Conservation (phyloP, 768 basidiomycete genomes). For the Suillus subalutaceus region DNA sequence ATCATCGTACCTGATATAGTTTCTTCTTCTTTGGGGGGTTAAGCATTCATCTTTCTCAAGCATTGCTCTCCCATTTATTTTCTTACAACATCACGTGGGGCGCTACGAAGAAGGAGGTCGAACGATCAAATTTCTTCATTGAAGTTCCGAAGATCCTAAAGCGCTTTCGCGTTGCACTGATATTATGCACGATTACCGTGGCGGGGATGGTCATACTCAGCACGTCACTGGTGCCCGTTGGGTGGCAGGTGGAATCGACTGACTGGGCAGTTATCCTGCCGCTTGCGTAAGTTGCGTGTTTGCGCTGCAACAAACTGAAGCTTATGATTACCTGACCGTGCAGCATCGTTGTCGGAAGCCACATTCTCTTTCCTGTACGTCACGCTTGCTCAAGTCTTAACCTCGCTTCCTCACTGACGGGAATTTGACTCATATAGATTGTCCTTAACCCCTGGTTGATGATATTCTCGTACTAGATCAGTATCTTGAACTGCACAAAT, state of each 20-base stretch:
- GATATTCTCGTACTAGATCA: slow-evolving; percentile 64
- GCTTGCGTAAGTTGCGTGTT: slow-evolving; percentile 56
- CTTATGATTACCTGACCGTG: background rate
- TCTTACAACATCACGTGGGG: slow-evolving; percentile 63
- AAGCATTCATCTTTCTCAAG: slow-evolving; percentile 66
- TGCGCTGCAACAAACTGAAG: slow-evolving; percentile 1
- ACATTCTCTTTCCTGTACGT: slow-evolving; percentile 76
- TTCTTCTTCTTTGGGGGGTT: slow-evolving; percentile 83
- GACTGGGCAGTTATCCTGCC: slow-evolving; percentile 82
- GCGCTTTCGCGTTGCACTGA: slow-evolving; percentile 71
- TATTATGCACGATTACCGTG: slow-evolving; percentile 53
- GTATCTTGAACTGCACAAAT: background rate
- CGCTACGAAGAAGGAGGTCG: slow-evolving; percentile 67
- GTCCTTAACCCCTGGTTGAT: slow-evolving; percentile 89
- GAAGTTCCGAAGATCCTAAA: slow-evolving; percentile 76
- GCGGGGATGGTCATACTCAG: slow-evolving; percentile 61
- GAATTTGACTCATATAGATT: slow-evolving; percentile 57
- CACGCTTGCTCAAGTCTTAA: slow-evolving; percentile 10
- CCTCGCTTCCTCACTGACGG: slow-evolving; percentile 22
- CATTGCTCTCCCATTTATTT: slow-evolving; percentile 70
- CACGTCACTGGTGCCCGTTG: slow-evolving; percentile 54
- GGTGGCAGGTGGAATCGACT: slow-evolving; percentile 61
- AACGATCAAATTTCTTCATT: slow-evolving; percentile 84
- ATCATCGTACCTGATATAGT: slow-evolving; percentile 36
- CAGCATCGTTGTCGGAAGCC: slow-evolving; percentile 64